phyloP scores from a whole-genome alignment of 2,329 filamentous ascomycete species.

The Colletotrichum neosansevieriae region DNA sequence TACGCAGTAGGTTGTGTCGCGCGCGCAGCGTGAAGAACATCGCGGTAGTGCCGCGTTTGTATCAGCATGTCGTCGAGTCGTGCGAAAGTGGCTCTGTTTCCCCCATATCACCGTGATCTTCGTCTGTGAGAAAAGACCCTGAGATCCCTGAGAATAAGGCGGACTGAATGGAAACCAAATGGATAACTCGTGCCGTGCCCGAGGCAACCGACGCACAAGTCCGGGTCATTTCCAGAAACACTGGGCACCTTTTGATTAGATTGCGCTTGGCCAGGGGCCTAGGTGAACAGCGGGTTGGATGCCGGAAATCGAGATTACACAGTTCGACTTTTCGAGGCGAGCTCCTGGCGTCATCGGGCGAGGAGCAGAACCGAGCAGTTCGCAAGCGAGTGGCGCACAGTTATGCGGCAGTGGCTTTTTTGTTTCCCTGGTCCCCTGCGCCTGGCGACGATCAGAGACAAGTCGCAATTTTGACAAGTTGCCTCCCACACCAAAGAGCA shows the following conservation, averaged over 20 bases:
- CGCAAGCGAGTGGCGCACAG: slow-evolving; percentile 11
- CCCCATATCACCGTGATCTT: slow-evolving; percentile 3
- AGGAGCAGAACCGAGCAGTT: neutral
- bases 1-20: too few species aligned
- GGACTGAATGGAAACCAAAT: neutral
- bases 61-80: neutral
- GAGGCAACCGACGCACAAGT: slow-evolving; percentile 19
- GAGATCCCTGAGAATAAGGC: neutral
- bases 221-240: slow-evolving; percentile 24
- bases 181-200: neutral
- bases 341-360: neutral
- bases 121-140: slow-evolving; percentile 8
- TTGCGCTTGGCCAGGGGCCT: slow-evolving; percentile 15
- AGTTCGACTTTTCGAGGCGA: slow-evolving; percentile 1
- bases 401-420: slow-evolving; percentile 13
- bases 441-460: slow-evolving; percentile 38
- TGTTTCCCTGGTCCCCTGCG: slow-evolving; percentile 11
- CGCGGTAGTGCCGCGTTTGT: neutral
- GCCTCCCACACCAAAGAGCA: slow-evolving; percentile 16
- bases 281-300: neutral
- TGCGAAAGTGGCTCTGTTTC: neutral
- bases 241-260: slow-evolving; percentile 5
- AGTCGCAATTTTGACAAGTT: slow-evolving; percentile 38
- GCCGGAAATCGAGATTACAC: neutral
- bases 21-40: neutral